phyloP scores from a whole-genome alignment of 2,329 filamentous ascomycete species.

The Fusarium tuaranense region DNA sequence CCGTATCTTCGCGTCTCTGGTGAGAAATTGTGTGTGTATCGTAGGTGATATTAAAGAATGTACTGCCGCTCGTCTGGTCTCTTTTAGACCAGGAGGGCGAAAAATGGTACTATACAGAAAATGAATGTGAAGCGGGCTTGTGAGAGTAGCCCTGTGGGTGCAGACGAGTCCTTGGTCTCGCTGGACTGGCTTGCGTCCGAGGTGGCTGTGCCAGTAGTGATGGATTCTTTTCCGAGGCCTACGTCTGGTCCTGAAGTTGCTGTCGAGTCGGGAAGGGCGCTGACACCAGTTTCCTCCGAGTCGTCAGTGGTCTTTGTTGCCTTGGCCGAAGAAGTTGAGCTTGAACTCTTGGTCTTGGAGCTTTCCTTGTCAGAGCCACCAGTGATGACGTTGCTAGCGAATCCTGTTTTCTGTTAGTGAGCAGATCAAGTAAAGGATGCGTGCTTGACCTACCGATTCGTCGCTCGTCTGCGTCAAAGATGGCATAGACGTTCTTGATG shows the following conservation, averaged over 20 bases:
- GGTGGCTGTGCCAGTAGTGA: conserved; percentile 38
- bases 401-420: conserved; percentile 35
- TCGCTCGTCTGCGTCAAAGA: conserved; percentile 81
- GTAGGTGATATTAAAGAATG: conserved; percentile 44
- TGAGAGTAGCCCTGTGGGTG: conserved; percentile 29
- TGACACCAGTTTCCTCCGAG: conserved; percentile 28
- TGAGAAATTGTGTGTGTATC: conserved; percentile 14
- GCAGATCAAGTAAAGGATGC: background rate
- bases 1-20: conserved; percentile 15
- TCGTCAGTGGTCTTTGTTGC: conserved; percentile 30
- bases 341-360: conserved; percentile 23
- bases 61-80: conserved; percentile 30
- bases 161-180: conserved; percentile 41
- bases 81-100: conserved; percentile 39
- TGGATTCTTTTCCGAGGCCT: conserved; percentile 42
- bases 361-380: conserved; percentile 11
- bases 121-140: conserved; percentile 41
- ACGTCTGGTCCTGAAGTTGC: conserved; percentile 30
- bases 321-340: conserved; percentile 9
- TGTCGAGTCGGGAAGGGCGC: conserved; percentile 23
- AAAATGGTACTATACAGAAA: conserved; percentile 44
- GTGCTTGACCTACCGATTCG: conserved; percentile 66
- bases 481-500: conserved; percentile 88
- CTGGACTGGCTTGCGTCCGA: conserved; percentile 27
- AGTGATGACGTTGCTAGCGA: conserved; percentile 35